Evolutionary conservation across 768 basidiomycete genomes (phyloP), one percentile per base, ranked within the genome.

Genomic region (Tylopilus plumbeoviolaceoides): DNA sequence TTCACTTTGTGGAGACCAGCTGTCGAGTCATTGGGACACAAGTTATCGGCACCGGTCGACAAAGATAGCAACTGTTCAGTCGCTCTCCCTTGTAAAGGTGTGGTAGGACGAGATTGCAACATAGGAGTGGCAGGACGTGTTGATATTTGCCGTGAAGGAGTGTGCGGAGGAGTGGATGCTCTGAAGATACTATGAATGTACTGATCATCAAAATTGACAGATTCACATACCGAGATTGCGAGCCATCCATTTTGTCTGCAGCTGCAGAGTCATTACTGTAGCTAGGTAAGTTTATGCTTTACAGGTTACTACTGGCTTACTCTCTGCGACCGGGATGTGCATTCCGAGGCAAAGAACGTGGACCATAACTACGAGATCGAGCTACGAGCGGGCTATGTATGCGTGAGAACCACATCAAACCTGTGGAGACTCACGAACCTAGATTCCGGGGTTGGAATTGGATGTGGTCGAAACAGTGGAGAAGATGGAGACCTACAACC

Each of bases 381-480:
- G 44, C 44, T 47, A 57, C 41, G 18, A 69, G 55, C 7, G 66
- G 66, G 49, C 66, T 67, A 40, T 43, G 44, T 30, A 28, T 35
- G 21, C 7, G 35, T 64, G 46, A 59, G 63, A 51, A 49, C 11
- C 17, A 25, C 15, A 47, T 21, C 17, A 23, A 25, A 20, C 35
- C 25, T 7, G 17, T 18, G 18, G 10, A 14, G 18, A 12, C 36
- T 17, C 14, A 27, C 58, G 46, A 49, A 71, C 68, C 68, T 69
- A 9, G 70, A 40, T n/a, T 70, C 68, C 21, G 68, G 68, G 7
- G 70, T 69, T 30, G 68, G 58, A n/a, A 70, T 68, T 2, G 54
- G 47, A 44, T 57, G 52, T 21, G 54, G 30, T 41, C 62, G 66
- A 45, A 60, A 50, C 11, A 58, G 48, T 31, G 55, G 54, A 15